phyloP scores from a whole-genome alignment of 2,329 filamentous ascomycete species.

The Cadophora gregata region DNA sequence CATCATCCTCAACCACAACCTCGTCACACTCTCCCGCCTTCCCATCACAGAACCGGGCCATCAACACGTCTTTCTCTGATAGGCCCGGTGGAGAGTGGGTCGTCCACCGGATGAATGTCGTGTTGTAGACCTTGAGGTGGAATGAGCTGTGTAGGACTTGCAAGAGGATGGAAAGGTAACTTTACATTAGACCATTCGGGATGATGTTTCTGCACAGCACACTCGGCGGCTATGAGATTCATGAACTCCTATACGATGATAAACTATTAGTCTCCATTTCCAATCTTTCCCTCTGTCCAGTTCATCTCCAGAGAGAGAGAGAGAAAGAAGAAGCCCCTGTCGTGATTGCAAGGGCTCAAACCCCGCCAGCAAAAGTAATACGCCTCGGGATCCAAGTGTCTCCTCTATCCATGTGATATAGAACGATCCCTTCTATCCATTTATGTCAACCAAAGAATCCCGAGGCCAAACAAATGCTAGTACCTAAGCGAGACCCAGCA shows the following conservation, averaged over 20 bases:
- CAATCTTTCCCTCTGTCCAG: not conserved
- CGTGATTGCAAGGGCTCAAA: not conserved
- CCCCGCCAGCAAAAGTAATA: not conserved
- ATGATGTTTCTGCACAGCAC: constrained; percentile 72
- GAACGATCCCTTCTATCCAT: not conserved
- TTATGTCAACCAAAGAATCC: not conserved
- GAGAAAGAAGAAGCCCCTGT: not conserved
- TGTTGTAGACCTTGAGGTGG: constrained; percentile 67
- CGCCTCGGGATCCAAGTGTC: not conserved
- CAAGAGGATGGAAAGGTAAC: constrained; percentile 17
- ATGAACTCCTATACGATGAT: constrained; percentile 67
- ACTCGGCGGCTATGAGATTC: constrained; percentile 72
- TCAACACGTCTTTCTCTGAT: constrained; percentile 65
- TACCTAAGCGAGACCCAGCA: not conserved
- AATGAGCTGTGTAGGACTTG: not conserved
- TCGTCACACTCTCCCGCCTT: constrained; percentile 64
- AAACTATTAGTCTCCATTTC: not conserved
- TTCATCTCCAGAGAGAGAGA: not conserved
- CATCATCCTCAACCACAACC: constrained; percentile 35
- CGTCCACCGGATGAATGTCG: constrained; percentile 73
- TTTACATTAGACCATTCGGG: constrained; percentile 78
- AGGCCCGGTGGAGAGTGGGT: constrained; percentile 71
- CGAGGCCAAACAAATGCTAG: not conserved
- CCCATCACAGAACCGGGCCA: constrained; percentile 68
- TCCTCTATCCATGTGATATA: not conserved